Base-by-base conservation (phyloP, 1,284 basidiomycete species). In the Grifola frondosa region DNA sequence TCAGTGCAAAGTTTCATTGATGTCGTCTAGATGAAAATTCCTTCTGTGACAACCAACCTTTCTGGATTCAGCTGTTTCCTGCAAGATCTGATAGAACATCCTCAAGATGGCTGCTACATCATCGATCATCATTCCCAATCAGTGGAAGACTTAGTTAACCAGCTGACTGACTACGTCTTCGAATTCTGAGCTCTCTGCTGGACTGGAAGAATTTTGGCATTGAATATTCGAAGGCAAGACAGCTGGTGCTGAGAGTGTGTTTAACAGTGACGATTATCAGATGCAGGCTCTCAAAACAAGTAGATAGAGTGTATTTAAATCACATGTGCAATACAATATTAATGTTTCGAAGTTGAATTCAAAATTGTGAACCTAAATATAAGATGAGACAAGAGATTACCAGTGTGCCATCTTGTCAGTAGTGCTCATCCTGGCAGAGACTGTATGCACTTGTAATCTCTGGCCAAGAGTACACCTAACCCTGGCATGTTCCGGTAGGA, bases 131-230 rank as follows among this genome's bases (percentile, higher is more conserved):
- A 94, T 33, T 80, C 80, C 71, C 84, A 92, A 65, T 90, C 87
- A 21, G 80, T 96, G 44, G 92, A 97, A 58, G 92, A 96, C 44
- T 90, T 91, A 12, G 91, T 96, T 54, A 86, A 79, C 67, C 77
- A 80, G 56, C 75, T 89, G 30, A 69, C 80, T 4, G 75, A 84
- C 46, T 72, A 81, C 61, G 84, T 96, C 78, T 80, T 85, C 66
- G 64, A 68, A 12, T 97, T 97, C 72, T 78, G 79, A 87, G 82
- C 37, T 95, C 95, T 33, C 66, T 98, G 43, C 74, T 98, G 45
- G 95, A 98, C 67, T 97, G 95, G 95, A 98, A 98, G 75, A 91
- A 93, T 56, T 72, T 98, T 23, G 95, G 95, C 4, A 81, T 97
- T 53, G 95, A 98, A 66, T 98, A 98, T 66, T 85, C 87, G 62